A percentile compares a stretch with the other conserved stretches of the same genome.
phyloP scores from a whole-genome alignment of 169 alveolate genomes.

The Plasmodium cynomolgi region DNA sequence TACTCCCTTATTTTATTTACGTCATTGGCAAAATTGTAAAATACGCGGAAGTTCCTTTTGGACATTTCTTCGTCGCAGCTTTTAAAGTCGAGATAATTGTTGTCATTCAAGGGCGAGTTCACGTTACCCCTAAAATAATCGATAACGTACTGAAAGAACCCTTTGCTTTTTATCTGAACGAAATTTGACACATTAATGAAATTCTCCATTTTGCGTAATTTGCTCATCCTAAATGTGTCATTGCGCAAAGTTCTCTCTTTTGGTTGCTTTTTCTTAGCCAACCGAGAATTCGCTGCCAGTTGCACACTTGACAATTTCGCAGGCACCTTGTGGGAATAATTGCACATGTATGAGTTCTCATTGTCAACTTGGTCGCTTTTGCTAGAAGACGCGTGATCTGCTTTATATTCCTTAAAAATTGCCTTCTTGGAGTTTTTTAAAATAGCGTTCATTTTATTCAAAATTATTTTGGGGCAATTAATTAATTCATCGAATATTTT shows the following conservation, averaged over 20 bases:
- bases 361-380: not conserved
- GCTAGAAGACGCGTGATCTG: not conserved
- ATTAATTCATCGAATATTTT: slow-evolving; percentile 71
- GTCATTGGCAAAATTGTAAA: slow-evolving; percentile 39
- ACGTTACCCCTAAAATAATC: slow-evolving; percentile 24
- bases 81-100: slow-evolving; percentile 36
- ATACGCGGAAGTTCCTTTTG: slow-evolving; percentile 41
- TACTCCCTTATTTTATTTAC: slow-evolving; percentile 42
- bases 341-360: slow-evolving; percentile 7
- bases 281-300: slow-evolving; percentile 1
- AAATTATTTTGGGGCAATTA: slow-evolving; percentile 61
- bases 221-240: slow-evolving; percentile 6
- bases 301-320: slow-evolving; percentile 50
- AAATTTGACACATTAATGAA: slow-evolving; percentile 51
- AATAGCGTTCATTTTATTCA: slow-evolving; percentile 51
- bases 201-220: slow-evolving; percentile 17
- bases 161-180: slow-evolving; percentile 27
- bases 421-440: slow-evolving; percentile 39
- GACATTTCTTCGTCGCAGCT: slow-evolving; percentile 74
- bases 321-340: slow-evolving; percentile 7
- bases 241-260: not conserved
- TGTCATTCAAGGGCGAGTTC: slow-evolving; percentile 9
- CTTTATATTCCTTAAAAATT: slow-evolving; percentile 59
- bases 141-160: slow-evolving; percentile 51
- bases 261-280: not conserved